Percentiles rank a stretch among this genome's conserved stretches.
Conservation (phyloP, 2,329 filamentous ascomycete genomes). For the Talaromyces sp. region DNA sequence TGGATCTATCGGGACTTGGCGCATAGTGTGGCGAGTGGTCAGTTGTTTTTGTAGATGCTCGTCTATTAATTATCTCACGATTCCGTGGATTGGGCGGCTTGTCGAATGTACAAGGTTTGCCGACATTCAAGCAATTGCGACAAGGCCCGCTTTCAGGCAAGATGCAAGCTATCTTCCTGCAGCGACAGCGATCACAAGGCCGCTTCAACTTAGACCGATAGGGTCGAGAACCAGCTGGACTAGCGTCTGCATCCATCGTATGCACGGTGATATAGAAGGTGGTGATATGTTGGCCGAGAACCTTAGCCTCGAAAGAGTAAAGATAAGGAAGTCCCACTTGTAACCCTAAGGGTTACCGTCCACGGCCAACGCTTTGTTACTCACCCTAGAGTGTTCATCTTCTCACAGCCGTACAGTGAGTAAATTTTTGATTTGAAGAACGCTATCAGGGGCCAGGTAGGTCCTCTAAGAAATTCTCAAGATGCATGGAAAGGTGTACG, state of each 20-base stretch:
- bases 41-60: too few species aligned
- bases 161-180: conserved; percentile 30
- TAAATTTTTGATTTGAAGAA: not conserved
- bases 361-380: not conserved
- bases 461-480: too few species aligned
- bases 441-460: too few species aligned
- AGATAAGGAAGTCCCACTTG: not conserved
- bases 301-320: not conserved
- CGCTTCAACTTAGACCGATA: conserved; percentile 35
- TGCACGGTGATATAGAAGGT: not conserved
- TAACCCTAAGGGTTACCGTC: not conserved
- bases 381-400: not conserved
- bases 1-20: not conserved
- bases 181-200: conserved; percentile 34
- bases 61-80: conserved; percentile 25
- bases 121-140: conserved; percentile 24
- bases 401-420: not conserved
- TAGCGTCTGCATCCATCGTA: conserved; percentile 2
- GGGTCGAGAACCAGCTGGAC: conserved; percentile 21
- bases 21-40: not conserved
- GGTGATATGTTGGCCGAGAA: not conserved
- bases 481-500: too few species aligned
- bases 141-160: conserved; percentile 28
- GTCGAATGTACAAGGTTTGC: conserved; percentile 12
- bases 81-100: conserved; percentile 11